These are phyloP conservation scores for Paraconiothyrium sp. DNA, from an alignment of 2,329 filamentous ascomycete species.

Conservation along the genomic window DNA sequence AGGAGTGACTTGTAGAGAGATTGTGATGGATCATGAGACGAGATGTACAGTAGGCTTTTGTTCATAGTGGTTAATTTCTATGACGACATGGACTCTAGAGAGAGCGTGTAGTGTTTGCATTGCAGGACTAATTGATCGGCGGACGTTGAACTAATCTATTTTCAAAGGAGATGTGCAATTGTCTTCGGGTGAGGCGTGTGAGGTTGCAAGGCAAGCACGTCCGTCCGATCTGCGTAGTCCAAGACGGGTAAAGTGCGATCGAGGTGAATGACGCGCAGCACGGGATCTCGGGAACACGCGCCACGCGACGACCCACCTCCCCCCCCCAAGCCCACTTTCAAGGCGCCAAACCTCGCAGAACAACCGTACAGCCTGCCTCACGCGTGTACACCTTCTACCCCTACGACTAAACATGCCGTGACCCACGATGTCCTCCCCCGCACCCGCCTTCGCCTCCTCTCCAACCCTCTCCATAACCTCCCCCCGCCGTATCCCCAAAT, in stretches of 20 bases:
- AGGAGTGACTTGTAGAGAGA: neutral
- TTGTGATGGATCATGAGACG: no score
- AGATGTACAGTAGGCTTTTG: neutral
- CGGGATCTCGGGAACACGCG: slow-evolving; percentile 46
- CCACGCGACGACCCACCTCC: slow-evolving; percentile 13
- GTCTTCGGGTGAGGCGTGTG: no score
- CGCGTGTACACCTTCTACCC: neutral
- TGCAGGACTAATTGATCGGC: no score
- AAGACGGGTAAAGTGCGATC: slow-evolving; percentile 29
- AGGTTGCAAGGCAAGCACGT: neutral
- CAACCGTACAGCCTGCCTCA: neutral
- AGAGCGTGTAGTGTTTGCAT: neutral
- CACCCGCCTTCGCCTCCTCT: slow-evolving; percentile 58
- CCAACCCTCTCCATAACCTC: slow-evolving; percentile 50
- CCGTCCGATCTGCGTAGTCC: neutral
- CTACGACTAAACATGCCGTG: slow-evolving; percentile 24
- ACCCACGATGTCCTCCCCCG: slow-evolving; percentile 58
- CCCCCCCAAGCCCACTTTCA: neutral
- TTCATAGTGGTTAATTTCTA: slow-evolving; percentile 10
- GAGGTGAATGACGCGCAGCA: slow-evolving; percentile 46
- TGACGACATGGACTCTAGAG: slow-evolving; percentile 21
- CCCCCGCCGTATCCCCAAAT: slow-evolving; percentile 58
- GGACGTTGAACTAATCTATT: no score
- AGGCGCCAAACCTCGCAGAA: neutral
- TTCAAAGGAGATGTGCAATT: no score